phyloP scores from a whole-genome alignment of 129 eudicot species.

The Dittrichia graveolens region DNA sequence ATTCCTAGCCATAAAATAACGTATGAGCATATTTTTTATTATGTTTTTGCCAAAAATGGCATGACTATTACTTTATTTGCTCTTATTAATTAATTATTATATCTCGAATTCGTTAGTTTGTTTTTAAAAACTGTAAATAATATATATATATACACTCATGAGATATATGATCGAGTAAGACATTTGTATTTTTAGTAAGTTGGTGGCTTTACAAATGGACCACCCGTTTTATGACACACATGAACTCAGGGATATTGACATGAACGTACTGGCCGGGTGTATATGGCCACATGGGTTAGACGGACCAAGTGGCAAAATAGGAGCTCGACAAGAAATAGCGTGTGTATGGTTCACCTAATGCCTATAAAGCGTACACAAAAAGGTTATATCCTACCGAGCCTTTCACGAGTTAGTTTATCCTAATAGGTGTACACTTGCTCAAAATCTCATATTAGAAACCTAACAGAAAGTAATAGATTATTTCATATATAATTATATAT shows the following conservation, averaged over 20 bases:
- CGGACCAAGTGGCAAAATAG: conserved; percentile 35
- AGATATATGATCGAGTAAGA: neutral
- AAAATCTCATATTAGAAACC: neutral
- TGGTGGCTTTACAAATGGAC: conserved; percentile 31
- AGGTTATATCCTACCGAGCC: conserved; percentile 20
- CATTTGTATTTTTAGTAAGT: neutral
- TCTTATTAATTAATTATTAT: neutral
- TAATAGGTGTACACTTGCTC: conserved; percentile 18
- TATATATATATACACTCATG: too few relatives aligned
- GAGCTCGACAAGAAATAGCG: conserved; percentile 29
- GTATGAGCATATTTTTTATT: neutral
- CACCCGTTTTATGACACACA: conserved; percentile 25
- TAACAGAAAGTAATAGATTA: too few relatives aligned
- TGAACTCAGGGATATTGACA: conserved; percentile 30
- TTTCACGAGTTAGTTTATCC: conserved; percentile 28
- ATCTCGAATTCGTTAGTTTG: neutral
- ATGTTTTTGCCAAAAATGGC: conserved; percentile 31
- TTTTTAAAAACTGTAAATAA: neutral
- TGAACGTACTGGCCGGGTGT: conserved; percentile 12
- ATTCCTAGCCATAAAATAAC: conserved; percentile 18
- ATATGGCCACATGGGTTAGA: neutral
- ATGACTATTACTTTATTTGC: conserved; percentile 19
- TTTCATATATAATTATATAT: too few relatives aligned
- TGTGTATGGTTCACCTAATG: conserved; percentile 36
- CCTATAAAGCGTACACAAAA: conserved; percentile 32